Base-by-base conservation (phyloP, 2,329 filamentous ascomycete genomes). In the Alternaria ventricosa region DNA sequence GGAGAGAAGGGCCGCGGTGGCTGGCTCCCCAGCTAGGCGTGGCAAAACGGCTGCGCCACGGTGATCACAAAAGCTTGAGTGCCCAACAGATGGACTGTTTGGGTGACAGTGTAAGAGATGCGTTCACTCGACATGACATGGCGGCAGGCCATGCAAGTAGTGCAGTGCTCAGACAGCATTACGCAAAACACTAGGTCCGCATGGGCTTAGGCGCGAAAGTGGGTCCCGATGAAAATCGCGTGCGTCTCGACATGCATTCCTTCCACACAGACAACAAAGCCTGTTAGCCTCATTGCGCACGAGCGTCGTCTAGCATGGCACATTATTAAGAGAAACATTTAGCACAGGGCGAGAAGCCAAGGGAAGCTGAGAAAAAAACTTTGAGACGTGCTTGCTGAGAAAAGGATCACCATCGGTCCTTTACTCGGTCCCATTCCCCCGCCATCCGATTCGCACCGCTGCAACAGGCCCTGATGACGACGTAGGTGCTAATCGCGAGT, bases 391-490 rank as follows among this genome's bases (percentile, higher is more conserved):
- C 47, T 27, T 60, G 57, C 46, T 60, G 51, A 66, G 60, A 67
- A 65, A 64, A 63, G 51, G 61, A 69, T 71, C 69, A 61, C 66
- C 63, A 57, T 70, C 67, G 66, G 75, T 71, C 66, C 61, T 68
- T 72, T 71, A 62, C 61, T 76, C 74, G 75, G 76, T 67, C 61
- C 46, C 58, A 64, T 68, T 60, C 74, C 74, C 74, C 75, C 76
- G 71, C 76, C 71, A 65, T 76, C 74, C 71, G 74, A 74, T 71
- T 68, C 62, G 71, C 66, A 71, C 69, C 63, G 55, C 64, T 64
- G 70, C 69, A 71, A 60, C 65, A 73, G 55, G 67, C 60, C 63
- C 67, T 71, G 68, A 76, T 74, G 74, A 77, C 75, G 75, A 76
- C 73, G 73, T 77, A 71, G 66, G 57, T 71, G 66, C 67, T 71